phyloP scores from a whole-genome alignment of 768 basidiomycete genomes.

The Piloderma croceum region DNA sequence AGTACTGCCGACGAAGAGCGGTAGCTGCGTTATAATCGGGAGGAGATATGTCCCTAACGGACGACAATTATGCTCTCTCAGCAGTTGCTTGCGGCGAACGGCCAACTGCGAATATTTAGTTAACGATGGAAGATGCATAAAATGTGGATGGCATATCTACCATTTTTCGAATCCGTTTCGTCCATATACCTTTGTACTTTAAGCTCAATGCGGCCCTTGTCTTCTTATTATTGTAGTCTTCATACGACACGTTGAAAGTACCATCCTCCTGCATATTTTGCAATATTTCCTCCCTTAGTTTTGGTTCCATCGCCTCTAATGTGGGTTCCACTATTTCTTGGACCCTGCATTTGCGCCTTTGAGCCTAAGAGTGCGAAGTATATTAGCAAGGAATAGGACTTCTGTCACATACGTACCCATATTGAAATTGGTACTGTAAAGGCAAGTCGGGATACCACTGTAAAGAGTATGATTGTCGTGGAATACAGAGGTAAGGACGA shows the following conservation, averaged over 20 bases:
- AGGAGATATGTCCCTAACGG: slow-evolving; percentile 53
- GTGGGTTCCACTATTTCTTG: slow-evolving; percentile 59
- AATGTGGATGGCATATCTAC: slow-evolving; percentile 2
- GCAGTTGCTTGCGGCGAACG: slow-evolving; percentile 52
- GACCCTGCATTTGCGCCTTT: slow-evolving; percentile 50
- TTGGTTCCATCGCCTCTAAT: slow-evolving; percentile 23
- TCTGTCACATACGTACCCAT: slow-evolving; percentile 51
- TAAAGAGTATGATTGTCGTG: slow-evolving; percentile 66
- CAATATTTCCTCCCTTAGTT: slow-evolving; percentile 13
- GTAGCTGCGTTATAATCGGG: slow-evolving; percentile 63
- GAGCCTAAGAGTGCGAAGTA: slow-evolving; percentile 39
- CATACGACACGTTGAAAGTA: no score
- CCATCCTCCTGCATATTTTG: slow-evolving; percentile 13
- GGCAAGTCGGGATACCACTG: slow-evolving; percentile 52
- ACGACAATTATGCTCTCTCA: slow-evolving; percentile 50
- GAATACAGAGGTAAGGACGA: slow-evolving; percentile 66
- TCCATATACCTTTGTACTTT: slow-evolving; percentile 3
- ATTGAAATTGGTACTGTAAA: slow-evolving; percentile 64
- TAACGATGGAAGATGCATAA: slow-evolving; percentile 4
- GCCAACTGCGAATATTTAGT: slow-evolving; percentile 37
- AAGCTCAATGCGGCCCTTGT: no score
- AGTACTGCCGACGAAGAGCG: slow-evolving; percentile 65
- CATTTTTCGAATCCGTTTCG: slow-evolving; percentile 1
- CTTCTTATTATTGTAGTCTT: no score
- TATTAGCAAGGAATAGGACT: slow-evolving; percentile 4